Conservation (phyloP, 352 stramenopile species). For the Hyaloperonospora brassicae region DNA sequence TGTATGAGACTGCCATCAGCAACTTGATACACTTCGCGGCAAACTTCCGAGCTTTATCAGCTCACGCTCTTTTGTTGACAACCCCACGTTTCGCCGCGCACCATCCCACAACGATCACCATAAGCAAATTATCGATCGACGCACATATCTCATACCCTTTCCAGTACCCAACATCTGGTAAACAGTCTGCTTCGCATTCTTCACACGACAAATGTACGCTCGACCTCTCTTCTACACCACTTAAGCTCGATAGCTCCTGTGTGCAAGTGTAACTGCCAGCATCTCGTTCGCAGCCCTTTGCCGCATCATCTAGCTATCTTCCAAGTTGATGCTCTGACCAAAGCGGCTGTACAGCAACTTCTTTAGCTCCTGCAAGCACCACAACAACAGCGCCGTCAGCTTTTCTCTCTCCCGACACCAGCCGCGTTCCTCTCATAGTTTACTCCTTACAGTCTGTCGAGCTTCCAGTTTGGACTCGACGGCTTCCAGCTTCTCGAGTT, state of each 20-base stretch:
- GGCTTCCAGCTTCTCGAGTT: constrained; percentile 72
- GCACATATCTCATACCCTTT: too few relatives aligned
- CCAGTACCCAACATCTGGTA: too few relatives aligned
- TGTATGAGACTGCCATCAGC: too few relatives aligned
- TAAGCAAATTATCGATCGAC: too few relatives aligned
- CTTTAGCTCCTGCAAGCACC: constrained; percentile 67
- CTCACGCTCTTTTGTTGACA: too few relatives aligned
- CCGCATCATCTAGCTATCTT: constrained; percentile 70
- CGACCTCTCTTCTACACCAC: not conserved
- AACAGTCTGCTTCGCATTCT: not conserved
- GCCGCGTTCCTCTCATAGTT: not conserved
- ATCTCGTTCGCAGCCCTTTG: not conserved
- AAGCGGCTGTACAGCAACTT: constrained; percentile 94
- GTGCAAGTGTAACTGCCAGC: too few relatives aligned
- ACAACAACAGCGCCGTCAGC: constrained; percentile 10
- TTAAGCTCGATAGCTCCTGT: too few relatives aligned
- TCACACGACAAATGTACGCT: not conserved
- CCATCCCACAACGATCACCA: too few relatives aligned
- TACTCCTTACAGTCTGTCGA: constrained; percentile 71
- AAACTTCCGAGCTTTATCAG: too few relatives aligned
- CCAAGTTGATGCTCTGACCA: constrained; percentile 94
- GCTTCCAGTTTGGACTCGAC: constrained; percentile 86
- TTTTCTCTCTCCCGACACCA: not conserved
- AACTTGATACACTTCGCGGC: too few relatives aligned
- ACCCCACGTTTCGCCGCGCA: too few relatives aligned